Evolutionary conservation across 2,329 filamentous ascomycete genomes (phyloP).

Genomic region (Helotiales sp.): DNA sequence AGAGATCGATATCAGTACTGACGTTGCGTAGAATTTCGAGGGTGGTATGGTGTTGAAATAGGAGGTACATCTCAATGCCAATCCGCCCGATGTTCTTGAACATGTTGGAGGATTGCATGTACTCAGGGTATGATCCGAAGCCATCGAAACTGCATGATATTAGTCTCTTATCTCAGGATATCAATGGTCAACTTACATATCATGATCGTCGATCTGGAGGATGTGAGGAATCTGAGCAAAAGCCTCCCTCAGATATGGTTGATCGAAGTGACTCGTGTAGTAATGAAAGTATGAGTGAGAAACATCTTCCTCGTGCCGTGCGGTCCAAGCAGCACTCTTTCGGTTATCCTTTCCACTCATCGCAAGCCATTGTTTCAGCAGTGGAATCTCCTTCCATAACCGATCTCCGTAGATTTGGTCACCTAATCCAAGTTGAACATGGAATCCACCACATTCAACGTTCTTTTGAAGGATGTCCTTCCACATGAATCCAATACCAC

Average conservation of each 20-base stretch:
- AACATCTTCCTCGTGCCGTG: slow-evolving; percentile 92
- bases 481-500: slow-evolving; percentile 96
- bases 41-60: slow-evolving; percentile 98
- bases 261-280: slow-evolving; percentile 97
- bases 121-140: slow-evolving; percentile 94
- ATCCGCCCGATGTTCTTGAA: slow-evolving; percentile 98
- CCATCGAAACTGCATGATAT: slow-evolving; percentile 76
- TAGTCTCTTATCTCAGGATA: slow-evolving; percentile 2
- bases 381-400: slow-evolving; percentile 92
- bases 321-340: slow-evolving; percentile 88
- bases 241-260: slow-evolving; percentile 89
- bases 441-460: slow-evolving; percentile 92
- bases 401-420: slow-evolving; percentile 95
- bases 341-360: slow-evolving; percentile 92
- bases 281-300: slow-evolving; percentile 98
- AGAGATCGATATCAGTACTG: slow-evolving; percentile 84
- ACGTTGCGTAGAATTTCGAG: slow-evolving; percentile 90
- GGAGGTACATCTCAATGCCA: slow-evolving; percentile 94
- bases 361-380: slow-evolving; percentile 91
- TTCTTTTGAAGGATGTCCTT: slow-evolving; percentile 98
- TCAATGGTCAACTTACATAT: slow-evolving; percentile 72
- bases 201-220: slow-evolving; percentile 91
- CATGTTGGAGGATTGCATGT: slow-evolving; percentile 97
- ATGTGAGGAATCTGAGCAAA: slow-evolving; percentile 97
- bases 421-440: slow-evolving; percentile 87